Evolutionary conservation across 108 stramenopile species (phyloP), one percentile per base, ranked within the genome.

Genomic region (Cyclotella choctawhatcheeana): DNA sequence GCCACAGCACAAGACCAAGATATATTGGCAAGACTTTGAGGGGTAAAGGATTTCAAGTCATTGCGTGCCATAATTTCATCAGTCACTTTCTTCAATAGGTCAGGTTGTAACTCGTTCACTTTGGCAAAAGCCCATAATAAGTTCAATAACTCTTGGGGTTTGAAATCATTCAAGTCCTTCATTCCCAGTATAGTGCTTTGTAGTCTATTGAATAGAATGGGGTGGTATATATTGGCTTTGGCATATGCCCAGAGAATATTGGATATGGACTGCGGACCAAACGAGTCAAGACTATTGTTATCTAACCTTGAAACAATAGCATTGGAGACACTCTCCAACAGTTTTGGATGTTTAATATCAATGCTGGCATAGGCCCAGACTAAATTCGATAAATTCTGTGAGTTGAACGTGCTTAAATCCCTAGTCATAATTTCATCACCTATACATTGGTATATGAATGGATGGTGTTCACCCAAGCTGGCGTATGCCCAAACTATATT

Each of bases 41-140:
- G 33, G 18, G 20, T 17, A 8, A 35, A 14, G 3, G 8, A 18
- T 18, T 37, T 18, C 31, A 59, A 33, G 27, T 40, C 20, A 25
- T 71, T 61, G 26, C 22, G 14, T 21, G 14, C 45, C 5, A 33
- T 30, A 52, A 67, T 37, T 2, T 8, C 21, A 2, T 67, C 30
- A 37, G 30, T 27, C 18, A 67, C 33, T 34, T 31, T 52, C 31
- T 52, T 22, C 10, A 53, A 67, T 5, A 67, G 26, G 40, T 10
- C 51, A 33, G 5, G 50, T 22, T 18, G 24, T 14, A 27, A 22
- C n/a, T 52, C 66, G 25, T 54, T 54, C 2, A 22, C 56, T 4
- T 56, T 59, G 8, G 69, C 69, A 59, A 7, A 70, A 0, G 56
- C 56, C 69, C 58, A 59, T 0, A 56, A 13, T n/a, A 67, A 22